These are phyloP conservation scores for Asterochloris erici DNA, from an alignment of 139 green algal species.

Conservation along the genomic window DNA sequence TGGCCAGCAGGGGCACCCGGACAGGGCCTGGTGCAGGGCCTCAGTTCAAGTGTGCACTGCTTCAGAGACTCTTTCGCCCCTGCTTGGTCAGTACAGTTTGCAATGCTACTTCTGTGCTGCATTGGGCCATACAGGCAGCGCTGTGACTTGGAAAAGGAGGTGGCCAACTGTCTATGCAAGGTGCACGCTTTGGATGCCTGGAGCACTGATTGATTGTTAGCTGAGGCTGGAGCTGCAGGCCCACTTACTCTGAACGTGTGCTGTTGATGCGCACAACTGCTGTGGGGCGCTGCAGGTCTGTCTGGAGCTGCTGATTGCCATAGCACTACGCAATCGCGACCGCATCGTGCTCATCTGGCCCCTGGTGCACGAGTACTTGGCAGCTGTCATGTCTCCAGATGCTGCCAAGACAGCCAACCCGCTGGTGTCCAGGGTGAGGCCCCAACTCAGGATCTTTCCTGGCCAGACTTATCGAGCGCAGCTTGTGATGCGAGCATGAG, in stretches of 20 bases:
- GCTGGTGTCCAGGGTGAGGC: constrained; percentile 11
- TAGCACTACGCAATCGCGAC: constrained; percentile 89
- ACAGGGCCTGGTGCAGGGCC: too few species aligned
- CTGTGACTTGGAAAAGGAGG: too few species aligned
- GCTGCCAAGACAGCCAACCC: constrained; percentile 3
- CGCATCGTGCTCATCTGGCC: constrained; percentile 82
- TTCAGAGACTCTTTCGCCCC: too few species aligned
- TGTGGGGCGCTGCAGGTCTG: constrained; percentile 61
- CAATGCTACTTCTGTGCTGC: too few species aligned
- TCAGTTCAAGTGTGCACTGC: too few species aligned
- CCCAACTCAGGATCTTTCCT: neutral
- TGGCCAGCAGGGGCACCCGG: neutral
- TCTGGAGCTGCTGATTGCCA: constrained; percentile 84
- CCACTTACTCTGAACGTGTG: too few species aligned
- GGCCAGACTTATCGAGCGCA: too few species aligned
- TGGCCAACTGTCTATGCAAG: neutral
- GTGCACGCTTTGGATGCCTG: neutral
- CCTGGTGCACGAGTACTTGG: constrained; percentile 70
- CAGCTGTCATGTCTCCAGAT: constrained; percentile 26
- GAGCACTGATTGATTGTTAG: too few species aligned
- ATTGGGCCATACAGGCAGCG: too few species aligned
- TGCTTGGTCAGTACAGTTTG: too few species aligned
- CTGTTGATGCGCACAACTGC: neutral
- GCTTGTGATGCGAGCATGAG: too few species aligned
- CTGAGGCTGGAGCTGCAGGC: too few species aligned